Evolutionary conservation across 768 basidiomycete genomes (phyloP), one percentile per base, ranked within the genome.

Genomic region (Strobilomyces confusus): DNA sequence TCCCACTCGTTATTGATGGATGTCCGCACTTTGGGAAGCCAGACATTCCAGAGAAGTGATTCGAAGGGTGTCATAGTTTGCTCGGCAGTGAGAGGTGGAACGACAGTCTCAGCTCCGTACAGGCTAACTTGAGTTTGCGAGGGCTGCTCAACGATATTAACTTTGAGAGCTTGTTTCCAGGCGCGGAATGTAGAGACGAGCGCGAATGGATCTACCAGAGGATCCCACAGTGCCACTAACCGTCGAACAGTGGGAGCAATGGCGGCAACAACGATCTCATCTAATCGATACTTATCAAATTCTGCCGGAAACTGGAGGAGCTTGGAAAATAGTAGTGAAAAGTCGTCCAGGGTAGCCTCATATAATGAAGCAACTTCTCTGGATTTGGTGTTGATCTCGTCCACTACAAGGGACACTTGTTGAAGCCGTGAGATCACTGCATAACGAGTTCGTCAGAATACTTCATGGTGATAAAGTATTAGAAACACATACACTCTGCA

Each of bases 1-100:
- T 79, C 73, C 97, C 97, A 99, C 30, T 94, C 88, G 68, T 99
- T 98, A 70, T 98, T 98, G 67, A 98, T 86, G 12, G 82, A 79
- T 0, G 92, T 91, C 25, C 97, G 83, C n/a, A 98, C 87, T 72
- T 84, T 91, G 0, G 97, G 97, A 25, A 99, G 73, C 97, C 95
- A 99, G 11, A 90, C 77, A 58, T 87, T 91, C 95, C 97, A 98
- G 14, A 98, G 70, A 23, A 98, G 75, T 55, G 87, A 91, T 66
- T 99, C 97, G 66, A 91, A 99, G 0, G 95, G 87, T 15, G 94
- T 94, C 97, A 99, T 99, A 3, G 77, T 77, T 57, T 72, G 76
- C 55, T 82, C 82, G 43, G 73, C 65, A 15, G 72, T 62, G 5
- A 71, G 57, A 7, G 69, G 58, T 13, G 65, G 57, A 9, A 67